Evolutionary conservation across 2,329 filamentous ascomycete genomes (phyloP), one percentile per base, ranked within the genome.

Genomic region (Massarina eburnea): DNA sequence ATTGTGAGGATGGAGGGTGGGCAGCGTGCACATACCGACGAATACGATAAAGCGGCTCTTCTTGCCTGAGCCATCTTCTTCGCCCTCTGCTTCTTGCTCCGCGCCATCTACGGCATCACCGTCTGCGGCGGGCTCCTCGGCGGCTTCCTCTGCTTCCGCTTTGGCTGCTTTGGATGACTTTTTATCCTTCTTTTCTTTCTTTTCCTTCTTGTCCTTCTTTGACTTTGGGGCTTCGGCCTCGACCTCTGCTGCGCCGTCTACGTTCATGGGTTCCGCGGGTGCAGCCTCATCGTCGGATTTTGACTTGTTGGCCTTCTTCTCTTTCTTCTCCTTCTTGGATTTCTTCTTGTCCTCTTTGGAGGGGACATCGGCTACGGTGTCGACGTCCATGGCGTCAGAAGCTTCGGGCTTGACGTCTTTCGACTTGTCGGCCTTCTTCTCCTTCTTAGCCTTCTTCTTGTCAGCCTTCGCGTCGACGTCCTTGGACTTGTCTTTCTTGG

Each of bases 11-110:
- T 26, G 6, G 7, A 6, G 6, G 24, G 6, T 26, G 24, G 7
- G 7, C 3, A 8, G 5, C 2, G 14, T 9, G 20, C 3, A 57
- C 73, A 18, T 73, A 83, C 82, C 86, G 54, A 92, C 83, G 72
- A 94, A 94, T 60, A 86, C 82, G 49, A 91, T 89, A 74, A 89
- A 90, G 49, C 86, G 80, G 14, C 76, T 68, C 47, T 77, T 77
- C 51, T 76, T 76, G 46, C 46, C 57, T 21, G 55, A 50, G 24
- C 49, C 47, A 21, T 51, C 51, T 5, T 43, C 55, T 19, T 52
- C 56, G 20, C 57, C 56, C 20, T 49, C 49, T 24, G 35, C 46
- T 8, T 46, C 45, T 14, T 27, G 42, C 22, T 46, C 44, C 22
- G 43, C 45, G 12, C 29, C 45, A 15, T 47, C 9, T 29, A 27